Percentiles rank a stretch among this genome's conserved stretches.
Conservation (phyloP, 2,329 filamentous ascomycete species). For the Lachnum nothofagi region DNA sequence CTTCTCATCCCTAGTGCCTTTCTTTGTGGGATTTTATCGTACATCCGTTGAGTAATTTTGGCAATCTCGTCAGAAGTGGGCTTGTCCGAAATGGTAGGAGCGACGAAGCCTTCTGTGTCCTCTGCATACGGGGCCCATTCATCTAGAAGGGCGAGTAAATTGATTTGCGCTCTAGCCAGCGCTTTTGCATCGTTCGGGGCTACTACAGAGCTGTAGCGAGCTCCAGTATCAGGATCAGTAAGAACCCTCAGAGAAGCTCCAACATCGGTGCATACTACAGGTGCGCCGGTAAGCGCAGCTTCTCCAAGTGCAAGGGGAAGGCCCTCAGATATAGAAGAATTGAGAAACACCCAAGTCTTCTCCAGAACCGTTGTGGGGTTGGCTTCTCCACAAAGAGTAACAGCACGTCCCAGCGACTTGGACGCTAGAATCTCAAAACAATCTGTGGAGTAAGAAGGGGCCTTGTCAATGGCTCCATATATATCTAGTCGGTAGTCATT, state of each 20-base stretch:
- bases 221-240: slow-evolving; percentile 46
- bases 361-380: slow-evolving; percentile 38
- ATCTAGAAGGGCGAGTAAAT: slow-evolving; percentile 55
- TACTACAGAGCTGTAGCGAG: slow-evolving; percentile 55
- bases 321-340: slow-evolving; percentile 52
- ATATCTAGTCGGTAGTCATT: slow-evolving; percentile 58
- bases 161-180: slow-evolving; percentile 57
- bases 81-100: slow-evolving; percentile 31
- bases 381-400: slow-evolving; percentile 38
- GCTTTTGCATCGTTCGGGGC: slow-evolving; percentile 58
- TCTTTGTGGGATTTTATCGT: slow-evolving; percentile 50
- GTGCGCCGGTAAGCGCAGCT: slow-evolving; percentile 51
- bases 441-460: slow-evolving; percentile 57
- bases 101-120: slow-evolving; percentile 30
- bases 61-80: slow-evolving; percentile 46
- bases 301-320: slow-evolving; percentile 52
- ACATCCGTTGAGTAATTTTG: slow-evolving; percentile 51
- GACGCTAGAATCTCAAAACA: slow-evolving; percentile 40
- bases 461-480: slow-evolving; percentile 59
- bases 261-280: slow-evolving; percentile 53
- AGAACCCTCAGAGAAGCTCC: slow-evolving; percentile 51
- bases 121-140: slow-evolving; percentile 57
- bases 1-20: slow-evolving; percentile 54
- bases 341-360: slow-evolving; percentile 46
- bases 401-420: slow-evolving; percentile 26